Evolutionary conservation across 805 yeast species (phyloP).

Genomic region (Maudiozyma serrabonitensis): DNA sequence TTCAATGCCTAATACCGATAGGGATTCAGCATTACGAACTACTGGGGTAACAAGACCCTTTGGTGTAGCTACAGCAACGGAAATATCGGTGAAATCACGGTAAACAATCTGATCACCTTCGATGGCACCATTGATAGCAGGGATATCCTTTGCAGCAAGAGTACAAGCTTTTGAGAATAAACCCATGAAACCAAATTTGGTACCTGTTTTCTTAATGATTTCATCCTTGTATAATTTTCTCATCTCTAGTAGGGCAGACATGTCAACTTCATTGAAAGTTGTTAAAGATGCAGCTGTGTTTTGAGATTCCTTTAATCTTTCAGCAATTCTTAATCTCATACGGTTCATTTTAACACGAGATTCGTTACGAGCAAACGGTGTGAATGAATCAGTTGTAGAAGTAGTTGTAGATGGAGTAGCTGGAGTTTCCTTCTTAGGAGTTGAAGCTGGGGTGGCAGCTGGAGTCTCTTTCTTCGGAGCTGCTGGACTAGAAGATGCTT

Average conservation of each 20-base stretch:
- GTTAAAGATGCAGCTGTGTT: constrained; percentile 97
- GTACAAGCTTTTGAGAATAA: constrained; percentile 90
- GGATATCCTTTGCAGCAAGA: constrained; percentile 87
- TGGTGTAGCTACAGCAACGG: constrained; percentile 97
- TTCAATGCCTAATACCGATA: constrained; percentile 82
- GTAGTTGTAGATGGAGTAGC: constrained; percentile 18
- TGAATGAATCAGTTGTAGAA: constrained; percentile 29
- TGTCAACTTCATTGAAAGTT: constrained; percentile 96
- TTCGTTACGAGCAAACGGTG: constrained; percentile 71
- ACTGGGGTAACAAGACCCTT: constrained; percentile 98
- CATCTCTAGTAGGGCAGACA: constrained; percentile 85
- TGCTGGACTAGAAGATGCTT: constrained; percentile 11
- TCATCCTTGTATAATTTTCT: constrained; percentile 96
- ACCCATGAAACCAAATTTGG: constrained; percentile 98
- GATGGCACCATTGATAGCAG: constrained; percentile 91
- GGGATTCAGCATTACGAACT: constrained; percentile 91
- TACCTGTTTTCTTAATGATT: constrained; percentile 83
- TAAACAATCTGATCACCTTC: constrained; percentile 90
- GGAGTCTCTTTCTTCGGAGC: constrained; percentile 18
- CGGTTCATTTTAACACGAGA: constrained; percentile 96
- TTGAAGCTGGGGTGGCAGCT: constrained; percentile 30
- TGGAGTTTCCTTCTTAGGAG: constrained; percentile 15
- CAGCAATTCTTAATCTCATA: constrained; percentile 98
- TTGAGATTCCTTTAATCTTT: constrained; percentile 97
- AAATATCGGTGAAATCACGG: constrained; percentile 93